Conservation (phyloP, 78 protist genomes). For the Cavenderia fasciculata region DNA sequence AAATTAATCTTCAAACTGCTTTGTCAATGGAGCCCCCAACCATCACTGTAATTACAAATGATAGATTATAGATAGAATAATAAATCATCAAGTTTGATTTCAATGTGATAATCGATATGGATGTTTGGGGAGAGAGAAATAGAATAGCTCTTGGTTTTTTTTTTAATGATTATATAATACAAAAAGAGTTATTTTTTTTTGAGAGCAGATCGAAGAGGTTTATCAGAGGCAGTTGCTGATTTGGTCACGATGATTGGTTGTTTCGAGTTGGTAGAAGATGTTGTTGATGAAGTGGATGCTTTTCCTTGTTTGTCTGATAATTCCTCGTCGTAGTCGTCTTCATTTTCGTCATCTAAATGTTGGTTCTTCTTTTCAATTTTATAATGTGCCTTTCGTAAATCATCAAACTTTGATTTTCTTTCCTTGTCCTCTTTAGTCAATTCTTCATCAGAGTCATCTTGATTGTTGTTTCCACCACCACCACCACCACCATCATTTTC, state of each 20-base stretch:
- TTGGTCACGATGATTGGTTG: no score
- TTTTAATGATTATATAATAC: no score
- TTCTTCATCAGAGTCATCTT: constrained; percentile 34
- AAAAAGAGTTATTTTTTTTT: no score
- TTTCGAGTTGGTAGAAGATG: no score
- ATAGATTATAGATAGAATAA: constrained; percentile 30
- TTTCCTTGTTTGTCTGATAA: not conserved
- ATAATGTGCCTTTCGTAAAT: constrained; percentile 63
- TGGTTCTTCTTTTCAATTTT: not conserved
- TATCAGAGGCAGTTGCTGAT: no score
- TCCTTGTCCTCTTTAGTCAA: constrained; percentile 24
- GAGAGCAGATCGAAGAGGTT: no score
- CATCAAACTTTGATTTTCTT: constrained; percentile 47
- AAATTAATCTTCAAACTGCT: constrained; percentile 13
- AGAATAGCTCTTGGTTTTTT: not conserved
- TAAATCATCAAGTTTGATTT: no score
- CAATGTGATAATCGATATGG: no score
- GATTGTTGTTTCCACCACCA: not conserved
- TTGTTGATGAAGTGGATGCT: not conserved
- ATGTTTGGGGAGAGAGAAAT: no score
- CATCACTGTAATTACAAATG: not conserved
- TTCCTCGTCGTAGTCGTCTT: not conserved
- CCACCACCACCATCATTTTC: not conserved
- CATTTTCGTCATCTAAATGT: constrained; percentile 28
- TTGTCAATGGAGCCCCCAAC: constrained; percentile 20